Percentiles rank a stretch among this genome's conserved stretches.
Evolutionary conservation across 169 alveolate species (phyloP).

Genomic region (Plasmodium yoelii): DNA sequence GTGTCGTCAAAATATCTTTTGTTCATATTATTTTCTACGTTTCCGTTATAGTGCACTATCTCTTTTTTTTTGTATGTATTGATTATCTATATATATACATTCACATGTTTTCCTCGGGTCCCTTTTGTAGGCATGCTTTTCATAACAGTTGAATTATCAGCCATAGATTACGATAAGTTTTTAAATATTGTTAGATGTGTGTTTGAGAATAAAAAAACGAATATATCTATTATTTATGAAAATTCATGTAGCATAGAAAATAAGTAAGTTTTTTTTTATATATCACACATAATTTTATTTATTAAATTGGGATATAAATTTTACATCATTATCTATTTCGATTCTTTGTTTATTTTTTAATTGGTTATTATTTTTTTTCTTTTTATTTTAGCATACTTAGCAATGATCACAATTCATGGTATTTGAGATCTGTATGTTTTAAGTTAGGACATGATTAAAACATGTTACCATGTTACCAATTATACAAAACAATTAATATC

Average conservation of each 20-base stretch:
- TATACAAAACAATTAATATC: too few relatives aligned
- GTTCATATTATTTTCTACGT: neutral
- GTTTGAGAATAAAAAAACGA: conserved; percentile 36
- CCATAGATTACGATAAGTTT: conserved; percentile 52
- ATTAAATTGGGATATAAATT: too few relatives aligned
- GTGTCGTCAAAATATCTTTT: neutral
- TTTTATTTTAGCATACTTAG: conserved; percentile 30
- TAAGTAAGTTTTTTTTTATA: conserved; percentile 4
- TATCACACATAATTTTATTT: neutral
- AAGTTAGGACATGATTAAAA: conserved; percentile 10
- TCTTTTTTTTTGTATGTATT: neutral
- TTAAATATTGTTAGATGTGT: conserved; percentile 52
- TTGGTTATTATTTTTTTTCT: neutral
- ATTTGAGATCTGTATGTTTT: conserved; percentile 63
- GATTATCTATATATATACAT: neutral
- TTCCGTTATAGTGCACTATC: neutral
- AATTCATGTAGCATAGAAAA: conserved; percentile 58
- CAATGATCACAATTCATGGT: conserved; percentile 43
- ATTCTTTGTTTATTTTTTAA: neutral
- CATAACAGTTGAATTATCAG: conserved; percentile 52
- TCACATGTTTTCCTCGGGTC: neutral
- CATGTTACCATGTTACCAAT: too few relatives aligned
- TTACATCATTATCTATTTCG: neutral
- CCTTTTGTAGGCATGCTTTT: conserved; percentile 35
- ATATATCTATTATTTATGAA: conserved; percentile 44